A percentile compares a stretch with the other conserved stretches of the same genome.
Conservation (phyloP, 75 land plant species). For the Cupressus sempervirens region DNA sequence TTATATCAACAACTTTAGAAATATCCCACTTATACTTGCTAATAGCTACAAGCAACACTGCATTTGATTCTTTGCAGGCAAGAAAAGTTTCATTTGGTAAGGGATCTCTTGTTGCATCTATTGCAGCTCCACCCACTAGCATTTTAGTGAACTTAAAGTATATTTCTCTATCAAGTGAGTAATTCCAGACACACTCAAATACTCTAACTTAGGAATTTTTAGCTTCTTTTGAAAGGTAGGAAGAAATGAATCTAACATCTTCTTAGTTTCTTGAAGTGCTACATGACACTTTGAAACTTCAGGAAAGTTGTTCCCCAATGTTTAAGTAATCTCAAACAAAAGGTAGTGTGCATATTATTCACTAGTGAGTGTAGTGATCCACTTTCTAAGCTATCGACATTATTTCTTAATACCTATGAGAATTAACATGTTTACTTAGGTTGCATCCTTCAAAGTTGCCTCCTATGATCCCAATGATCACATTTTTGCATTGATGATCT, state of each 20-base stretch:
- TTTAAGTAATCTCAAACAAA: constrained; percentile 82
- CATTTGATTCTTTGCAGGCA: constrained; percentile 69
- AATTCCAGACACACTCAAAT: constrained; percentile 68
- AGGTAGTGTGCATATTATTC: constrained; percentile 83
- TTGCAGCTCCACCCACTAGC: constrained; percentile 88
- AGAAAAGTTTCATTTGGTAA: constrained; percentile 86
- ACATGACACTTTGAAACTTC: constrained; percentile 59
- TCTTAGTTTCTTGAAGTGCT: constrained; percentile 43
- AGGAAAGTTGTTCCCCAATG: constrained; percentile 74
- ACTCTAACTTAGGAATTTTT: constrained; percentile 55
- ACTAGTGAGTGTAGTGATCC: constrained; percentile 78
- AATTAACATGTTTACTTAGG: no score
- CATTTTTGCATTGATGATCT: no score
- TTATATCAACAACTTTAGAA: constrained; percentile 94
- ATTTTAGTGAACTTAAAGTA: constrained; percentile 67
- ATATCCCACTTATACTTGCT: constrained; percentile 97
- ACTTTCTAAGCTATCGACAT: constrained; percentile 61
- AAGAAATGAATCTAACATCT: constrained; percentile 61
- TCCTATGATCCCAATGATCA: no score
- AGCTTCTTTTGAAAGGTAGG: constrained; percentile 58
- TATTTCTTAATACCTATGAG: constrained; percentile 82
- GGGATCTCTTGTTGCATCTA: constrained; percentile 78
- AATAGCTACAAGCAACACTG: constrained; percentile 93
- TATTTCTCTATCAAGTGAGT: constrained; percentile 89
- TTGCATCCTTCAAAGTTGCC: no score